Evolutionary conservation across 73 alveolate genomes (phyloP), one percentile per base, ranked within the genome.

Genomic region (Loxodes magnus): DNA sequence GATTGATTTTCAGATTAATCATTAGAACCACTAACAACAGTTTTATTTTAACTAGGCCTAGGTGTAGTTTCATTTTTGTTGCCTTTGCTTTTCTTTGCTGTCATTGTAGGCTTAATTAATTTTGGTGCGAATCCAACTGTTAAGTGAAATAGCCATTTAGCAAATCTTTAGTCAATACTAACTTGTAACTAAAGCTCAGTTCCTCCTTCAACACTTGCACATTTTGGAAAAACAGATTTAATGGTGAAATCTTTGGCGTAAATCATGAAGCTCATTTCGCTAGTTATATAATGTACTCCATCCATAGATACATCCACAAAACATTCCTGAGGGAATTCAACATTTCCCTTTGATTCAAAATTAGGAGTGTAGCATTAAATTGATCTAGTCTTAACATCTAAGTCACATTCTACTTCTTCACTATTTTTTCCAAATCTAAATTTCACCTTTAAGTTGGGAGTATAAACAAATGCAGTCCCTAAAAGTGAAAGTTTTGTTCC

Each of bases 401-500:
- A 90, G 38, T 74, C 63, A 63, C 94, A 83, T 21, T 87, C 72
- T 1, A 86, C 98, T 69, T 93, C 99, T 26, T 83, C 61, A 7
- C 75, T 59, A 20, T 74, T 56, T 29, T 93, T 91, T 21, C 98
- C 98, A 63, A 83, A 86, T 28, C 84, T 65, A 53, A 90, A 93
- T 60, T 98, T 59, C 1, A 90, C 97, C 46, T 85, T 67, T 39
- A 90, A 72, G 72, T 82, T 93, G 34, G 79, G 96, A 28, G 91
- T 75, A n/a, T 90, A 84, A 20, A 82, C 77, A 57, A 93, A 93
- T 15, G 97, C 99, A 22, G 98, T 89, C 10, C 99, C 99, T 27
- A 78, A 64, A 19, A 93, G 74, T 35, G 93, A 52, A 25, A 93
- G 55, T 41, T 68, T 67, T 26, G 99, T 93, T 17, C 95, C 95